phyloP scores from a whole-genome alignment of 2,329 filamentous ascomycete species.

The Pseudonectria buxi region DNA sequence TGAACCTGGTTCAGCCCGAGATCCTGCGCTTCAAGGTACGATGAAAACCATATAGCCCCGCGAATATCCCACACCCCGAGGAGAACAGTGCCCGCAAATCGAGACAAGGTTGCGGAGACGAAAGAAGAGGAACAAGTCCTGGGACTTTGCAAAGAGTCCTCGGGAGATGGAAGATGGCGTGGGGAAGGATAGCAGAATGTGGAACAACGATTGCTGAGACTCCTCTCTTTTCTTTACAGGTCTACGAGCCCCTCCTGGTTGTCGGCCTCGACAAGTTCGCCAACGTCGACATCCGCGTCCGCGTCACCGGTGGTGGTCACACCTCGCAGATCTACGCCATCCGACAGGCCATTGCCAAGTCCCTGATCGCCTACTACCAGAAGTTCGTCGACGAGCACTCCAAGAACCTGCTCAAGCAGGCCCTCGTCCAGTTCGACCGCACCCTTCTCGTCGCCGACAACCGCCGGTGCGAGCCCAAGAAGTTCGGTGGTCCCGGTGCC shows the following conservation, averaged over 20 bases:
- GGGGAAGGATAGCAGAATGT: background rate
- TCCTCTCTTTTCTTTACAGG: constrained; percentile 38
- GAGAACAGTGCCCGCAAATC: constrained; percentile 6
- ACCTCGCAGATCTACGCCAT: constrained; percentile 96
- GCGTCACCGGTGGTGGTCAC: constrained; percentile 95
- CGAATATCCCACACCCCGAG: constrained; percentile 1
- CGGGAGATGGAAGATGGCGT: too few relatives aligned
- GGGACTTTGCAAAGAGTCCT: too few relatives aligned
- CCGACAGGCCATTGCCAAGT: constrained; percentile 96
- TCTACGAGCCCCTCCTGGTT: constrained; percentile 98
- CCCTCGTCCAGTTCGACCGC: constrained; percentile 90
- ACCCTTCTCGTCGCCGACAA: constrained; percentile 98
- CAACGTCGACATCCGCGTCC: constrained; percentile 93
- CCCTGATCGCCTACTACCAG: constrained; percentile 79
- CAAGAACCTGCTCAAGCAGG: constrained; percentile 99
- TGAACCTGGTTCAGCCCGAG: constrained; percentile 90
- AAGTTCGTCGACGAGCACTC: constrained; percentile 99
- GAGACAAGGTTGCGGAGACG: too few relatives aligned
- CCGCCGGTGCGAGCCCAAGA: constrained; percentile 99
- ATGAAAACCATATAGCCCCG: constrained; percentile 10
- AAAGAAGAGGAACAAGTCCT: too few relatives aligned
- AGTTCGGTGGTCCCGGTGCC: constrained; percentile 89
- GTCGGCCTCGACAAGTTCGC: constrained; percentile 97
- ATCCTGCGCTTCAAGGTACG: constrained; percentile 94
- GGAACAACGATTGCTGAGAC: constrained; percentile 15